Base-by-base conservation (phyloP, 768 basidiomycete species). In the Xanthoconium purpureum region DNA sequence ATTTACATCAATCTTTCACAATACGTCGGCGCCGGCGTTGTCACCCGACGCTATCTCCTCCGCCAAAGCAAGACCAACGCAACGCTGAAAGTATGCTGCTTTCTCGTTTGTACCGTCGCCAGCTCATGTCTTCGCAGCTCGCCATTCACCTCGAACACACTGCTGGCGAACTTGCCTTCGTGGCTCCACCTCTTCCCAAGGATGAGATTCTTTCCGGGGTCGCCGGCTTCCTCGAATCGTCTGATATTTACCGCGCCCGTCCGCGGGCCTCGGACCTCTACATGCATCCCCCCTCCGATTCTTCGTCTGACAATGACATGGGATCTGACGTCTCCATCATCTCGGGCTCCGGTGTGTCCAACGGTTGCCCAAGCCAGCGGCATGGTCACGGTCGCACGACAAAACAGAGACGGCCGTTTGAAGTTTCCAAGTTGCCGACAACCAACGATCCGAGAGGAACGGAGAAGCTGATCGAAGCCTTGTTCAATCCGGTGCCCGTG, bases 1-100 rank as follows among this genome's bases (percentile, higher is more conserved):
- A 77, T 91, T 8, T 77, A 81, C 61, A 77, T 92, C 55, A 87
- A 92, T 65, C 77, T 92, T 2, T 84, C 90, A 0, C 85, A 91
- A 64, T 92, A 90, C 62, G 85, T 84, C 14, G 77, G 79, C 46
- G 81, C 73, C 2, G 81, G 81, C 9, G 66, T 69, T 30, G 78
- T 89, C 28, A 82, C 83, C 11, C 77, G 90, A 17, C 76, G 82
- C 7, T 88, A 89, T 69, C 76, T 90, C 8, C 72, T 91, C 6
- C 76, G 82, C 47, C 81, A 88, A 62, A 89, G 86, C 62, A 89
- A 88, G 71, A 89, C 84, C 38, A 92, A 92, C 61, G 88, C 90
- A 1, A 87, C 84, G 7, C 75, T 92, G 47, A 87, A 87, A 77
- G 86, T 88, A 43, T 44, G 45, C 50, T 17, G 10, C 17, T 10